Base-by-base conservation (phyloP, 2,329 filamentous ascomycete genomes). In the Fusarium pilosicola region DNA sequence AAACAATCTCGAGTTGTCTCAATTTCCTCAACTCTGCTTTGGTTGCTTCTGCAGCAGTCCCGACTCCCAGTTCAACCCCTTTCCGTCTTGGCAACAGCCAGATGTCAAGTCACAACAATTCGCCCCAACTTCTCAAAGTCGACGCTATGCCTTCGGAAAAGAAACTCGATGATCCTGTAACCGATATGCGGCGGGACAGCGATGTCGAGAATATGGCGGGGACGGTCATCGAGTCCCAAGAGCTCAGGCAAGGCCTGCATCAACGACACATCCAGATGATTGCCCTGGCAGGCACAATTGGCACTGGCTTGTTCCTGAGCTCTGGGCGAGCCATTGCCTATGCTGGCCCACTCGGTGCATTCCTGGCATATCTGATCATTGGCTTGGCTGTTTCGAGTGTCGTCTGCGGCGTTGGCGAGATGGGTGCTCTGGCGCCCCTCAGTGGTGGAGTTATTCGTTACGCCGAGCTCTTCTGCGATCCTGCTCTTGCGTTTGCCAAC, bases 261-360 rank as follows among this genome's bases (percentile, higher is more conserved):
- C 38, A 62, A 62, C 61, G 55, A 17, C 61, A 64, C 17, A 60
- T 60, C 4, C 61, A 64, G 30, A 64, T 64, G 61, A 64, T 64
- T 22, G 61, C 61, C 3, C 55, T 64, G 7, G 61, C 55, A 1
- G 61, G 61, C 15, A 60, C 61, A 28, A 64, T 64, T 1, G 61
- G 61, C 1, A 64, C 61, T 14, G 55, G 55, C 8, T 10, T 61
- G 17, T 64, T 64, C 36, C 61, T 64, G 7, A 60, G 61, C 28
- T 61, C 61, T 28, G 61, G 55, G 0, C 5, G 56, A 36, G 55
- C 56, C n/a, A 60, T 64, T 24, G 55, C 42, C 17, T 60, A 61
- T 36, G 55, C 55, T 5, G 61, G 61, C 36, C 61, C 61, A 2
- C 55, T 64, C 15, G 55, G 55, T 14, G 55, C 56, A 4, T 42